Evolutionary conservation across 2,329 filamentous ascomycete species (phyloP).

Genomic region (Elsinoe necatrix): DNA sequence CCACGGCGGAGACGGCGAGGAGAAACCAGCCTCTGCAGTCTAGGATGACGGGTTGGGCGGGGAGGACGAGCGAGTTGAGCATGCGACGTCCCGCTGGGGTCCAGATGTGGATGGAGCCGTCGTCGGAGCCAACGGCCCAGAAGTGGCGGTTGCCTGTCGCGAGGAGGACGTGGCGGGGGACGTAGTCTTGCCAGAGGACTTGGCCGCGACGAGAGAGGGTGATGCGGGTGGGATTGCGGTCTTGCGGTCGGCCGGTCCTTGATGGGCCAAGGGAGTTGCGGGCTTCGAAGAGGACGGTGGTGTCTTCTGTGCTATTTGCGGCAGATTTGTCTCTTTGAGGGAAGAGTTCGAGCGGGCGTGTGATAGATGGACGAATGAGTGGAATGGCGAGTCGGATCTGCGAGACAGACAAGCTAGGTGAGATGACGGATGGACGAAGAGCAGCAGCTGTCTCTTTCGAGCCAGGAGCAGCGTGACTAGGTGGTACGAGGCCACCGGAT

Average conservation of each 20-base stretch:
- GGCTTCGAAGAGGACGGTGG: constrained; percentile 69
- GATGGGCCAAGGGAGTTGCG: constrained; percentile 63
- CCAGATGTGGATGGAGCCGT: constrained; percentile 84
- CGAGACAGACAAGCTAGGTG: constrained; percentile 69
- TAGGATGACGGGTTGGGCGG: constrained; percentile 88
- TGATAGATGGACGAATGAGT: constrained; percentile 71
- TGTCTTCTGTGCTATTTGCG: constrained; percentile 50
- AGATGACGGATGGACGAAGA: constrained; percentile 78
- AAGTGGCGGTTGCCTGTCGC: constrained; percentile 84
- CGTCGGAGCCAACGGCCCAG: constrained; percentile 89
- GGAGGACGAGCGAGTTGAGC: constrained; percentile 74
- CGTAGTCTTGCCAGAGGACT: constrained; percentile 85
- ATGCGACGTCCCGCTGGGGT: constrained; percentile 82
- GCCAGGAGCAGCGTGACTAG: constrained; percentile 54
- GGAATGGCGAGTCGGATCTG: constrained; percentile 83
- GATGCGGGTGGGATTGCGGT: constrained; percentile 75
- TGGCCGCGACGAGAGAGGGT: constrained; percentile 72
- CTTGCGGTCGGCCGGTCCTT: constrained; percentile 50
- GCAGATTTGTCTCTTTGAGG: constrained; percentile 33
- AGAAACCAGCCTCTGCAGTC: constrained; percentile 87
- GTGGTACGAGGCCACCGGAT: constrained; percentile 67
- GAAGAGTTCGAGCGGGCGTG: constrained; percentile 65
- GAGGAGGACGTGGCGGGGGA: constrained; percentile 78
- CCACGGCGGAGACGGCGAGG: constrained; percentile 78
- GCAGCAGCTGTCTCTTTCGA: constrained; percentile 66